Conservation (phyloP, 169 alveolate genomes). For the Cryptosporidium ryanae region DNA sequence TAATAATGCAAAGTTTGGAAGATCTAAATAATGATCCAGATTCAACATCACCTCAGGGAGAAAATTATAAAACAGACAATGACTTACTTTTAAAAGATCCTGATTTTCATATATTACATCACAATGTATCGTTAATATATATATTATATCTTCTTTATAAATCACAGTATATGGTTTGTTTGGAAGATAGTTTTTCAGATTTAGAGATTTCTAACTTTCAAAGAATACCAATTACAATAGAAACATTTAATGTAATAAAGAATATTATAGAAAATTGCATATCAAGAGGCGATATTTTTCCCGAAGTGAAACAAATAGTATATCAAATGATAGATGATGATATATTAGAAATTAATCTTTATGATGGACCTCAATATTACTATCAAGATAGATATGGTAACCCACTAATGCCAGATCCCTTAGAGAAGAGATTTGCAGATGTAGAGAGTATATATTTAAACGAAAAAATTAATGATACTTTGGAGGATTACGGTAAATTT, state of each 20-base stretch:
- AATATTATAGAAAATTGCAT: slow-evolving; percentile 18
- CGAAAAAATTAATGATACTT: background rate
- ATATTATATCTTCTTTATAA: slow-evolving; percentile 31
- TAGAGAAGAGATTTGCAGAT: slow-evolving; percentile 49
- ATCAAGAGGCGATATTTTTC: slow-evolving; percentile 35
- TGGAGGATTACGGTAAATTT: background rate
- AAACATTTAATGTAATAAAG: slow-evolving; percentile 24
- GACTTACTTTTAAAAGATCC: background rate
- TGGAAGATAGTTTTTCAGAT: slow-evolving; percentile 21
- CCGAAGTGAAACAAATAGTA: slow-evolving; percentile 29
- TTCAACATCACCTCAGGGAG: no score
- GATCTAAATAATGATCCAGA: background rate
- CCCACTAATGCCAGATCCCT: slow-evolving; percentile 63
- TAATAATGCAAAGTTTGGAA: slow-evolving; percentile 48
- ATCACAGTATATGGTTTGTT: slow-evolving; percentile 23
- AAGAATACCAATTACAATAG: slow-evolving; percentile 41
- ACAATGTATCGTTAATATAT: slow-evolving; percentile 47
- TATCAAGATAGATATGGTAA: slow-evolving; percentile 68
- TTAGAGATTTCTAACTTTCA: background rate
- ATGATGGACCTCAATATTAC: slow-evolving; percentile 67
- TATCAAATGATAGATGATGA: slow-evolving; percentile 22
- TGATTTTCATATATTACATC: slow-evolving; percentile 26
- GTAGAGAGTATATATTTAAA: background rate
- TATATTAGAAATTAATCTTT: slow-evolving; percentile 1
- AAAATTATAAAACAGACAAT: background rate